Base-by-base conservation (phyloP, 345 rosid species). In the Lagerstroemia speciosa region DNA sequence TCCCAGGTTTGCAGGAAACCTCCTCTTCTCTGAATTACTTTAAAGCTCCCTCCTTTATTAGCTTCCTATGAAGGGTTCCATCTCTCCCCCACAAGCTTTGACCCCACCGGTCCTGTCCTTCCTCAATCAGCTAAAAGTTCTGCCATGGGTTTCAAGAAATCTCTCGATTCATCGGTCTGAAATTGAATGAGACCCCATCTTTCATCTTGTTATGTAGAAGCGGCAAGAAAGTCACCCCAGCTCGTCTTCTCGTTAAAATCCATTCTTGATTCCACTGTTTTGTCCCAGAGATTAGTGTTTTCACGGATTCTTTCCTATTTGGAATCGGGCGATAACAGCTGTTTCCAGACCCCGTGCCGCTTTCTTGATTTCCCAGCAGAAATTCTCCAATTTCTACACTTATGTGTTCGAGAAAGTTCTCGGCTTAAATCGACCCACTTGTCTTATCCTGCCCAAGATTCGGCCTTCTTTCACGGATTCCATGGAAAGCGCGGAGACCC, bases 51-150 rank as follows among this genome's bases (percentile, higher is more conserved):
- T 64, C 65, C 50, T 65, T 20, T 76, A 53, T 69, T 76, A 27
- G 74, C 78, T 81, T 45, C 68, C 12, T 68, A 30, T 48, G 55
- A n/a, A 32, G 53, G 70, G 24, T 67, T 67, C n/a, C 55, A 48
- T 46, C 17, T 48, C 24, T 24, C 55, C 55, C 55, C 26, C 55
- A 20, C 26, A 29, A 48, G 29, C 22, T 48, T n/a, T 65, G 20
- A 17, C 60, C 50, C 60, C 30, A 8, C 24, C 30, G n/a, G 29
- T 22, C 10, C 50, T 22, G 29, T 38, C 53, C 37, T 37, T 62
- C 66, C 29, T 64, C 43, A 64, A 36, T 31, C 52, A 4, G 17
- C 20, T 34, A 9, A 48, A 48, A 31, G 11, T 34, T 36, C 37
- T 22, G 33, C 27, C 17, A 38, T 34, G 26, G 34, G 40, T 10